Evolutionary conservation across 2,329 filamentous ascomycete genomes (phyloP).

Genomic region (Curvularia hawaiiensis): DNA sequence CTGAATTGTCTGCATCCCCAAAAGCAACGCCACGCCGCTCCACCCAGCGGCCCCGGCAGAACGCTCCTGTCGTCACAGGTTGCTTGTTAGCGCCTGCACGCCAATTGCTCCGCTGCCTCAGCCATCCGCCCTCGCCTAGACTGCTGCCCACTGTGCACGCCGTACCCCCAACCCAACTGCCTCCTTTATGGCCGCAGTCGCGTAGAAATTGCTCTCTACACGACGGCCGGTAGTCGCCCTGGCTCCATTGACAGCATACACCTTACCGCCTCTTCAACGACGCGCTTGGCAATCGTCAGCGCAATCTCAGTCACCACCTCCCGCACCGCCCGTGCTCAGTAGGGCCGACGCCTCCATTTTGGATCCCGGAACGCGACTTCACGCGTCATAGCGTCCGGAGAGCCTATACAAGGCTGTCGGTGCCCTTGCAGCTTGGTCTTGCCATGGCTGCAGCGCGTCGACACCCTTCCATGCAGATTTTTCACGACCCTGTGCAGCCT

Average conservation of each 20-base stretch:
- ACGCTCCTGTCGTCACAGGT: conserved; percentile 31
- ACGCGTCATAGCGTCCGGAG: conserved; percentile 46
- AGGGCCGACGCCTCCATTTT: conserved; percentile 28
- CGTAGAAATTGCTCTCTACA: conserved; percentile 23
- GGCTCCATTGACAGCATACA: conserved; percentile 24
- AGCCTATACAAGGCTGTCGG: conserved; percentile 38
- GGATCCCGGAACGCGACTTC: conserved; percentile 45
- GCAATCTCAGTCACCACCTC: conserved; percentile 39
- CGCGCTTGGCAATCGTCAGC: conserved; percentile 36
- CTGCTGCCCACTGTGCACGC: conserved; percentile 24
- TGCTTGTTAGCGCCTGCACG: conserved; percentile 41
- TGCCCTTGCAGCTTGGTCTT: conserved; percentile 33
- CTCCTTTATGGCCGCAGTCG: conserved; percentile 31
- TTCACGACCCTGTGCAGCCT: conserved; percentile 58
- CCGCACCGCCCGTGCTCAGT: conserved; percentile 33
- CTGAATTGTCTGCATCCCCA: background rate
- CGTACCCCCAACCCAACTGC: conserved; percentile 16
- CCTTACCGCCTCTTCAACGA: conserved; percentile 18
- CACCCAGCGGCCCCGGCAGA: conserved; percentile 20
- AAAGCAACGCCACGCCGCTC: conserved; percentile 12
- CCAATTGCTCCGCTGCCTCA: conserved; percentile 42
- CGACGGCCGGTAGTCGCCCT: conserved; percentile 24
- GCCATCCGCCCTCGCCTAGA: conserved; percentile 36
- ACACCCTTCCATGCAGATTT: conserved; percentile 61
- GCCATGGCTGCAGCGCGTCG: conserved; percentile 63